Evolutionary conservation across 148 eudicot species (phyloP), one percentile per base, ranked within the genome.

Genomic region (Rhododendron henanense): DNA sequence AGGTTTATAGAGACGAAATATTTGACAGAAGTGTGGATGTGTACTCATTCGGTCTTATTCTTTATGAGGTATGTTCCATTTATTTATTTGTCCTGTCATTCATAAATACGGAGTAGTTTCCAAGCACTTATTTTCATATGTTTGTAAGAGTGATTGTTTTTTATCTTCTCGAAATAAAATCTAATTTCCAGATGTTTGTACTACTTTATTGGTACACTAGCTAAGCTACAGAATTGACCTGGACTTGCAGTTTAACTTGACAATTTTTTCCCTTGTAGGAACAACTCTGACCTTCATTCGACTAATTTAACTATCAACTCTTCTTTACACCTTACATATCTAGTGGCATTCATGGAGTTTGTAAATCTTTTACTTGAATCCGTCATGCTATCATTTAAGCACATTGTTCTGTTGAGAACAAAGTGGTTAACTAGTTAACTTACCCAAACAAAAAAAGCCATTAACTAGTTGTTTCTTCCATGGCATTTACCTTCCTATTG

Each of bases 21-120:
- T 97, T 97, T 88, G 97, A 97, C 90, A 94, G 93, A 90, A 92
- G 94, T 76, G 96, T 93, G 86, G 99, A 97, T 88, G 98, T 88
- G 71, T 92, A 92, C 92, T 97, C 99, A 81, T 97, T 94, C 28
- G 98, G 94, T 63, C 77, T 97, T 75, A 94, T 95, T 91, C 91
- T 97, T 35, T 97, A 93, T 82, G 99, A 97, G 99, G 99, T 97
- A 94, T n/a, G 6, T 80, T 81, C 63, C 10, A 10, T 81, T 47
- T 31, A 6, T 81, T 33, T 28, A 67, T 83, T 67, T 23, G 44
- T 25, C 67, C 18, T 74, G 61, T 61, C 25, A 16, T 35, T n/a
- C 28, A 35, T 85, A 81, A 33, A 78, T 35, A 61, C 3, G 10
- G 69, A 23, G 28, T 21, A 67, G n/a, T 63, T 7, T 5, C 35